phyloP scores from a whole-genome alignment of 2,329 filamentous ascomycete genomes.

The Cryphonectria naterciae region DNA sequence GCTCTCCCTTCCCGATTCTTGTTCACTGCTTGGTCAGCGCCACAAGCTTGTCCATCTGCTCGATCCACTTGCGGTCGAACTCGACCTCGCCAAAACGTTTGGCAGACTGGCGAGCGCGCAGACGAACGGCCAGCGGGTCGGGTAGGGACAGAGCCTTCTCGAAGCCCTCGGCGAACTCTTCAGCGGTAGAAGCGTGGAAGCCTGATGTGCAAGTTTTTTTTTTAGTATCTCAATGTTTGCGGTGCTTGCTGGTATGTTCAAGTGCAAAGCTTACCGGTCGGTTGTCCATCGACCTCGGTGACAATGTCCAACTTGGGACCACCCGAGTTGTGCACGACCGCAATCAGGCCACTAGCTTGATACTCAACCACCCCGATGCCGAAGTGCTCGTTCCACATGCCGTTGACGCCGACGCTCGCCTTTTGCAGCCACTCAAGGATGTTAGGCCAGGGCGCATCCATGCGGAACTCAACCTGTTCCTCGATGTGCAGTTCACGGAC shows the following conservation, averaged over 20 bases:
- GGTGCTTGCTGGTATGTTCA: background rate
- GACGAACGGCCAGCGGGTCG: constrained; percentile 75
- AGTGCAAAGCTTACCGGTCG: constrained; percentile 65
- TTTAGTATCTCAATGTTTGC: constrained; percentile 29
- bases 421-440: constrained; percentile 79
- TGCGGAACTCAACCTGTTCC: constrained; percentile 82
- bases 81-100: constrained; percentile 85
- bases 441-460: constrained; percentile 87
- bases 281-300: constrained; percentile 73
- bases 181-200: constrained; percentile 79
- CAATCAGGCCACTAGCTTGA: constrained; percentile 89
- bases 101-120: constrained; percentile 76
- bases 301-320: constrained; percentile 96
- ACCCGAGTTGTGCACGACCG: constrained; percentile 90
- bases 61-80: constrained; percentile 79
- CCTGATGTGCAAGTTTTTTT: constrained; percentile 51
- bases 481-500: constrained; percentile 86
- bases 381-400: constrained; percentile 99
- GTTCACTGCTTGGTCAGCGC: constrained; percentile 37
- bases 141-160: constrained; percentile 73
- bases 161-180: constrained; percentile 82
- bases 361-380: constrained; percentile 98
- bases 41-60: constrained; percentile 75
- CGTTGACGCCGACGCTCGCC: constrained; percentile 87
- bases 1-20: background rate